Conservation (phyloP, 2,329 filamentous ascomycete species). For the Phyllosticta capitalensis region DNA sequence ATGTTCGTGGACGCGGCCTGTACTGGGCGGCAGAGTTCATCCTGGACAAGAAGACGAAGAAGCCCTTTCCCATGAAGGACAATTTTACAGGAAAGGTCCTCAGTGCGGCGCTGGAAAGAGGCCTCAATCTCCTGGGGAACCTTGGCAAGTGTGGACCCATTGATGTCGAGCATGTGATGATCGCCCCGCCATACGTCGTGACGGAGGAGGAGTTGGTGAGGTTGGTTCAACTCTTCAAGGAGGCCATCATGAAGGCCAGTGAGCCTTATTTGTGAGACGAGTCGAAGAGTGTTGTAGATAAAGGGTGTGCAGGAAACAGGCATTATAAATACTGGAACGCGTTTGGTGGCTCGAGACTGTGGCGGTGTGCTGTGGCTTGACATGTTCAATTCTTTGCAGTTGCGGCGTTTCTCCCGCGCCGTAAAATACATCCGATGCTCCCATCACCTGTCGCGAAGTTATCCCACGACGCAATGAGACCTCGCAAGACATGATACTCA, state of each 20-base stretch:
- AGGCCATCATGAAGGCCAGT: slow-evolving; percentile 4
- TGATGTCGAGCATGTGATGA: slow-evolving; percentile 8
- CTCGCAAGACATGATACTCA: slow-evolving; percentile 29
- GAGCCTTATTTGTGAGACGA: slow-evolving; percentile 4
- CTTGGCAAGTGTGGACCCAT: slow-evolving; percentile 3
- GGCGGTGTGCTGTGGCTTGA: neutral
- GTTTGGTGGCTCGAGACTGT: neutral
- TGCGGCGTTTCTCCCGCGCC: neutral
- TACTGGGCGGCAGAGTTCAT: slow-evolving; percentile 2
- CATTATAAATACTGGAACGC: neutral
- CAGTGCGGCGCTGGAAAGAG: neutral
- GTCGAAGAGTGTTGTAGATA: neutral
- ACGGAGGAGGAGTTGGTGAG: slow-evolving; percentile 2
- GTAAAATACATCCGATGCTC: neutral
- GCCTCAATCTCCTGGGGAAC: slow-evolving; percentile 5
- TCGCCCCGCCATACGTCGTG: slow-evolving; percentile 5
- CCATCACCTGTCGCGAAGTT: neutral
- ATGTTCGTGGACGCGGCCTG: slow-evolving; percentile 5
- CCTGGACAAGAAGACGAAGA: slow-evolving; percentile 3
- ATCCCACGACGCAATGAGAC: neutral
- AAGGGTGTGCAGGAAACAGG: neutral
- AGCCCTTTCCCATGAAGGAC: neutral
- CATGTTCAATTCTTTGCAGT: neutral
- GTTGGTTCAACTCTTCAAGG: slow-evolving; percentile 1
- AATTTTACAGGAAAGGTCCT: slow-evolving; percentile 5